Percentiles rank a stretch among this genome's conserved stretches.
Evolutionary conservation across 2,329 filamentous ascomycete genomes (phyloP).

Genomic region (Fusarium transvaalense): DNA sequence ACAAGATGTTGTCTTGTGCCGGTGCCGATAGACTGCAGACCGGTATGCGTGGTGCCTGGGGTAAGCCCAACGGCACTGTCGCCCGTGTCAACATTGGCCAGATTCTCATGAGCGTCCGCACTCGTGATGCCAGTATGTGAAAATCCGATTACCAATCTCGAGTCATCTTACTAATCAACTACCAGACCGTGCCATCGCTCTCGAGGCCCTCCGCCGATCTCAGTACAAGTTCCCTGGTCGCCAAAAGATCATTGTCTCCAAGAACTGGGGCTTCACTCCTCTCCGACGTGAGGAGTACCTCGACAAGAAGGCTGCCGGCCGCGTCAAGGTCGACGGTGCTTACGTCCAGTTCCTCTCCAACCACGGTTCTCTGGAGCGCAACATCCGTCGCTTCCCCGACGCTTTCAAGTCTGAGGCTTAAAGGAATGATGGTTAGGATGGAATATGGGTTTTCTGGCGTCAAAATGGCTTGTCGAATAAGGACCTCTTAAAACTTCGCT

Average conservation of each 20-base stretch:
- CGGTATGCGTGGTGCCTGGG: slow-evolving; percentile 99
- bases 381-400: slow-evolving; percentile 95
- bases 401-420: slow-evolving; percentile 78
- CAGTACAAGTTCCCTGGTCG: slow-evolving; percentile 99
- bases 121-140: slow-evolving; percentile 86
- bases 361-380: slow-evolving; percentile 85
- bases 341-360: slow-evolving; percentile 99
- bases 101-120: slow-evolving; percentile 97
- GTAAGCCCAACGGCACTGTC: slow-evolving; percentile 98
- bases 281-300: slow-evolving; percentile 98
- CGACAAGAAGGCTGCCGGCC: slow-evolving; percentile 91
- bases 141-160: slow-evolving; percentile 26
- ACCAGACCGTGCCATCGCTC: slow-evolving; percentile 86
- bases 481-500: slow-evolving; percentile 51
- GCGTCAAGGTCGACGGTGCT: slow-evolving; percentile 96
- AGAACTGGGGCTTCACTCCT: slow-evolving; percentile 99
- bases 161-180: slow-evolving; percentile 45
- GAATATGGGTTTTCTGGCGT: slow-evolving; percentile 60
- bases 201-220: slow-evolving; percentile 98
- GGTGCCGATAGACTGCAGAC: slow-evolving; percentile 99
- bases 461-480: slow-evolving; percentile 60
- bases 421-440: slow-evolving; percentile 57
- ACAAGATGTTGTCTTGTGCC: slow-evolving; percentile 99
- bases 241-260: slow-evolving; percentile 99
- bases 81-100: slow-evolving; percentile 99